Evolutionary conservation across 2,329 filamentous ascomycete species (phyloP), one percentile per base, ranked within the genome.

Genomic region (Eutypa lata): DNA sequence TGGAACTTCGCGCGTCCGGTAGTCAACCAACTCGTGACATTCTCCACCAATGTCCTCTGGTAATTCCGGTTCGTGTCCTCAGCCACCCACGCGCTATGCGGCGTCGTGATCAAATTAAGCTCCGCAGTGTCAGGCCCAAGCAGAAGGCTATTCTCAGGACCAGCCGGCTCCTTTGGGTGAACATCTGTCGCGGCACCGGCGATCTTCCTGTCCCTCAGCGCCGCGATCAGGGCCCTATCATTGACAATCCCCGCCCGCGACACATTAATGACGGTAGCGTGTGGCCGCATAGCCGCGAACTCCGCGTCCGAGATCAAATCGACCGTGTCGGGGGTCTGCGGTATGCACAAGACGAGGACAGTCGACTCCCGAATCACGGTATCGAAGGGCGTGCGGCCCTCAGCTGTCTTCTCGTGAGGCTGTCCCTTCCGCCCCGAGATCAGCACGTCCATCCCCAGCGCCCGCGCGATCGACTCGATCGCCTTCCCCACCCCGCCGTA

Each of bases 171-270:
- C 43, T 49, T 51, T 3, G 55, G 46, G 37, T 62, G 68, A 1
- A 69, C 67, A 37, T 69, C 67, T 3, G 60, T 61, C 3, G 58
- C 64, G 2, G 62, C 64, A 5, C 67, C 67, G 1, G 65, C 65
- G 21, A 69, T 68, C 38, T 49, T 59, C 11, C 53, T 48, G 13
- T 54, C 53, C 68, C 38, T 56, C 21, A 68, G 55, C 8, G 65
- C 65, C 3, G 53, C 53, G 14, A 67, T 53, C 1, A 68, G 57
- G 0, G 66, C 65, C 8, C 31, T 49, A 57, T 69, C 66, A 45
- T 68, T 61, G 18, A 68, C 64, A 43, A 69, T 64, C 0, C 66
- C 66, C 8, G 65, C 67, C 3, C 67, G 64, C 22, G 67, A 66
- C 14, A 68, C 65, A 44, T 69, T 69, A 49, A 68, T 56, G 16